Evolutionary conservation across 2,329 filamentous ascomycete species (phyloP), one percentile per base, ranked within the genome.

Genomic region (Tricladium varicosporioides): DNA sequence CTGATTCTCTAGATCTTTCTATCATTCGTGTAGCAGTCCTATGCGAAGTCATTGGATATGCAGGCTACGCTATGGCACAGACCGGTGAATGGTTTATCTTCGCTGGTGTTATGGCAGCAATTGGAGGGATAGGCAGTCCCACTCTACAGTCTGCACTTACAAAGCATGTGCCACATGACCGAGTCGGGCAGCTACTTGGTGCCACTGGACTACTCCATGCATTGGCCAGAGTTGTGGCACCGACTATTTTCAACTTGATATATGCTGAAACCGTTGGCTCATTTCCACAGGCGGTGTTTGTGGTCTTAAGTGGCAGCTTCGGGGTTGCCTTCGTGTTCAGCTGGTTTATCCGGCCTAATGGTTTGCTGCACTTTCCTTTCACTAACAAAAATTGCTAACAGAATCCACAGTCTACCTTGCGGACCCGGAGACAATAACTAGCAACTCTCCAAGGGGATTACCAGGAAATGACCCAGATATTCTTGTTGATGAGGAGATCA

Each of bases 151-250:
- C 89, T 1, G 83, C 88, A 0, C 76, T 97, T 51, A 97, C 92
- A 16, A 97, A 97, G 70, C 94, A 97, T 71, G 87, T 97, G 0
- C 91, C 92, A 0, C 79, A 85, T 0, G 89, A 94, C 61, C 83
- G 83, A 48, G 87, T 94, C 0, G 94, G 94, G 0, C 86, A 94
- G 70, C 77, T 97, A n/a, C 80, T 99, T 0, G 94, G 94, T 18
- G 92, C 92, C 1, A 88, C 87, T 14, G 94, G 93, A 0, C 77
- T 97, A 60, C 74, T 97, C 57, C 93, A 97, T 73, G 89, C 91
- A 1, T 74, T 96, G 36, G 84, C 89, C 2, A 80, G 92, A 60
- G 85, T 97, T 1, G 71, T 96, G 11, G 86, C 88, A 0, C 94
- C 94, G 0, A 81, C 91, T 0, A 69, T 93, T 1, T 96, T 97